Base-by-base conservation (phyloP, 768 basidiomycete species). In the Russula brevipes region DNA sequence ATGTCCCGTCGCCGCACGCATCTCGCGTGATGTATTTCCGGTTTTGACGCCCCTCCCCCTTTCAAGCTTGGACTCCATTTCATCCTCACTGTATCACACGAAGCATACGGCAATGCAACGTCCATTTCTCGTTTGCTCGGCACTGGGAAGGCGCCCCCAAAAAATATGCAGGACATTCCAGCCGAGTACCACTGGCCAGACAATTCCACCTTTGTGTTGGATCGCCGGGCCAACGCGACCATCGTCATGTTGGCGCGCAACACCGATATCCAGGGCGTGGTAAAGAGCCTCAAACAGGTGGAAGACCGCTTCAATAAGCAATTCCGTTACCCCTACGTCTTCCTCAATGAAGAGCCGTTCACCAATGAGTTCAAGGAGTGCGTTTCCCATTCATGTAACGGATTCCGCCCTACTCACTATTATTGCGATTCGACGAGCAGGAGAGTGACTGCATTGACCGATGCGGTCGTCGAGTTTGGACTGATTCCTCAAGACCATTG, bases 311-410 rank as follows among this genome's bases (percentile, higher is more conserved):
- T 85, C 74, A 86, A 86, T 72, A 79, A 81, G 65, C 79, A 81
- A 69, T 84, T 78, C 66, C 76, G 77, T 50, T 94, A 94, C 73
- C 89, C 90, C 9, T 94, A 87, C 76, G 84, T 89, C n/a, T 84
- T 94, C 69, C 79, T 95, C 44, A 94, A 94, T 72, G 91, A 94
- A 55, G 85, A 85, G 67, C 82, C 82, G 0, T 92, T 91, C 71
- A 80, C 82, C 3, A 83, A 87, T 6, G 82, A 85, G 42, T 91
- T 92, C 75, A 89, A 87, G 71, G 73, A 76, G 83, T 86, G 59
- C 46, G 79, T 67, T 49, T 4, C 44, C 71, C 75, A 39, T 39
- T 39, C 77, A 78, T 63, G 2, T 56, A 10, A 4, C 53, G 5
- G 31, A 41, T 50, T 14, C 62, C 36, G 12, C 46, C 31, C 24